Base-by-base conservation (phyloP, 2,329 filamentous ascomycete species). In the Paracorniculantispora psalliotae region DNA sequence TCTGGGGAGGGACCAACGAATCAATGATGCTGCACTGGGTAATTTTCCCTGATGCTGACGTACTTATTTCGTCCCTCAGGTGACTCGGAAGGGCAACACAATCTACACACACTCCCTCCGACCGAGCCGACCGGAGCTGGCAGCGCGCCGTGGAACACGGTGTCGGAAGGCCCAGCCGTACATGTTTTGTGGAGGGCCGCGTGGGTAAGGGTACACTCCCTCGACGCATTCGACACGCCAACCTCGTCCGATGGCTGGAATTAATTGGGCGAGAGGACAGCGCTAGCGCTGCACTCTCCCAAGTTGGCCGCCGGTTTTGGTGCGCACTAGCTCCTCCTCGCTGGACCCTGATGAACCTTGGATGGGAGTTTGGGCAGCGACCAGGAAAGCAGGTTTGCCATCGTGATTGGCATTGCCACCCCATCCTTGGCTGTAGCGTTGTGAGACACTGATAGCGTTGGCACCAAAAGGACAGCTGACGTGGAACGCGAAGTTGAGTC, bases 371-470 rank as follows among this genome's bases (percentile, higher is more conserved):
- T n/a, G 21, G 9, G 2, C 10, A 3, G 35, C 23, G 12, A 30
- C 15, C 44, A 19, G 52, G 37, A 37, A 25, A 47, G 8, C 43
- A 26, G 43, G 43, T 26, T 56, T 56, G 50, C 35, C 25, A 44
- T 30, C 17, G 30, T 35, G 53, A 57, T 57, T 48, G 33, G 54
- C 54, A 57, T 57, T 56, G 53, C 53, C 53, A 57, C 53, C 43
- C 43, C 19, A 48, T 46, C 12, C 43, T 30, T 26, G 26, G 21
- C 21, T 15, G 26, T n/a, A 13, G 25, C 43, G 35, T 43, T 21
- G 26, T 43, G 46, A 37, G 25, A 48, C 43, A 19, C 25, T 37
- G 53, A 56, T 56, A 48, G 48, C 30, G 53, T 37, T 21, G 12
- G n/a, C n/a, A n/a, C n/a, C 39, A 44, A 21, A 17, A 25, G 7